Evolutionary conservation across 208 protist genomes (phyloP), one percentile per base, ranked within the genome.

Genomic region (Acanthamoeba royreba): DNA sequence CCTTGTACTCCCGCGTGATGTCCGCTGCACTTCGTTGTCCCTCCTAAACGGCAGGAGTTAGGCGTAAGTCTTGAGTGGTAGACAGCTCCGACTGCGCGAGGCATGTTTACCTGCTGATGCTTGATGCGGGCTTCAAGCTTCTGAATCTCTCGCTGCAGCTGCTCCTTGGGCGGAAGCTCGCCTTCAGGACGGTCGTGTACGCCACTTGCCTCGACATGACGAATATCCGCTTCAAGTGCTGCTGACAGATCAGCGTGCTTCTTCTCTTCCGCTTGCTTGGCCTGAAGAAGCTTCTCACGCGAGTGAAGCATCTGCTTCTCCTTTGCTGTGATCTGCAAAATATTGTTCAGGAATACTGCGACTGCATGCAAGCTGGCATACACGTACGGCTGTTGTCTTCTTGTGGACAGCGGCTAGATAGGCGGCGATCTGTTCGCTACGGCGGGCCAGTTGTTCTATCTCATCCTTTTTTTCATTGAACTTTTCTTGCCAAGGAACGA

Each of bases 401-500:
- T 90, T 43, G 49, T 90, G 83, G 19, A 90, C 83, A n/a, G 25
- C 35, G 4, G 45, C 22, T 8, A 90, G 83, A 35, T 90, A 45
- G 83, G 49, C 49, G 4, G 40, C 47, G 13, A 79, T 79, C 13
- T 77, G 9, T 42, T 92, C 87, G 58, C 87, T 92, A 22, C 38
- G 35, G 9, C 1, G 2, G 19, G 87, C 87, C 40, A 92, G 38
- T 2, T 38, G 35, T 25, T 81, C n/a, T 8, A 47, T 43, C 42
- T 92, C 61, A 22, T 90, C 40, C 63, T 92, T 92, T 61, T 92
- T 92, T 45, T 72, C 87, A 22, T 77, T 49, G 45, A 92, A 92
- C 63, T 92, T 52, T 25, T 92, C 63, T 22, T 72, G 53, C 40
- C 2, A 55, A 3, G 87, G 58, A 2, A 17, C 45, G 19, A 92